Evolutionary conservation across 2,329 filamentous ascomycete genomes (phyloP), one percentile per base, ranked within the genome.

Genomic region (Hirsutella thompsonii): DNA sequence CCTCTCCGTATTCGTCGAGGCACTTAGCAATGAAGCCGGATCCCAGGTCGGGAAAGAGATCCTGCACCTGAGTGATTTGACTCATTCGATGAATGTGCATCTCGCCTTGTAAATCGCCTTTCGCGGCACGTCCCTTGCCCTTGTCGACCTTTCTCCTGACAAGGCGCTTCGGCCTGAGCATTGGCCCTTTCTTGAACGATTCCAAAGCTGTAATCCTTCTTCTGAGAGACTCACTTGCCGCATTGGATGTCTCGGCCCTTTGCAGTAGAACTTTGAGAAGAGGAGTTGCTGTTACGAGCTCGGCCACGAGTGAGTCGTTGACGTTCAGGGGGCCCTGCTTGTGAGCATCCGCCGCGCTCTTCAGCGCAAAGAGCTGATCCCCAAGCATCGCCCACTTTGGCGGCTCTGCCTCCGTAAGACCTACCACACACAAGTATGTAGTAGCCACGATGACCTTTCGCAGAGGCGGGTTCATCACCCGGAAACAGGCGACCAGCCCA

Each of bases 41-140:
- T 5, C 89, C 88, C 9, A 96, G 67, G 46, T 94, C 78, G 0
- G 90, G 87, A 54, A 96, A 95, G 0, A 96, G 68, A 55, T 98
- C 90, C 55, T 94, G 88, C n/a, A 98, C 72, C 57, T 93, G 86
- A 0, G 83, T 83, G 39, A 96, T 78, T 38, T 90, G 76, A 51
- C 83, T 89, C 76, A 93, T 82, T 34, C 72, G 79, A 59, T 94
- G 87, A 19, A 90, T 65, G 53, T 92, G 85, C 28, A 89, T 66
- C 35, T 73, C 67, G 3, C 58, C 59, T 5, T 61, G 52, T 6
- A 54, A 47, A 5, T 70, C 63, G 8, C 59, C 55, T 5, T 52
- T 54, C 3, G 58, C 54, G 43, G 60, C 62, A 11, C 60, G 56
- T 2, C 62, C 67, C 55, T 87, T 88, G 26, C 81, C 80, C 58